Evolutionary conservation across 345 rosid species (phyloP).

Genomic region (Citrus sinensis): DVS_A1.0 CM039166.1:13706501-13707000

Average conservation of each 20-base stretch:
- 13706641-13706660: background rate
- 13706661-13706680: conserved; percentile 64
- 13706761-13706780: conserved; percentile 54
- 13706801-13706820: conserved; percentile 54
- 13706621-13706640: background rate
- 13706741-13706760: conserved; percentile 79
- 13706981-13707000: conserved; percentile 38
- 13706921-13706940: background rate
- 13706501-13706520: too few species aligned
- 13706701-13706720: conserved; percentile 67
- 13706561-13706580: background rate
- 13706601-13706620: too few species aligned
- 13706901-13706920: background rate
- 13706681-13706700: conserved; percentile 93
- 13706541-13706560: too few species aligned
- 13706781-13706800: conserved; percentile 39
- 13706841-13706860: conserved; percentile 45
- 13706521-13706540: too few species aligned
- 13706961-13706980: background rate
- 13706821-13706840: conserved; percentile 54
- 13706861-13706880: conserved; percentile 60
- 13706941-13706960: background rate
- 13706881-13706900: conserved; percentile 61
- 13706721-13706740: conserved; percentile 67
- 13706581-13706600: background rate